Conservation (phyloP, 2,329 filamentous ascomycete species). For the Coniochaeta prunicola region DNA sequence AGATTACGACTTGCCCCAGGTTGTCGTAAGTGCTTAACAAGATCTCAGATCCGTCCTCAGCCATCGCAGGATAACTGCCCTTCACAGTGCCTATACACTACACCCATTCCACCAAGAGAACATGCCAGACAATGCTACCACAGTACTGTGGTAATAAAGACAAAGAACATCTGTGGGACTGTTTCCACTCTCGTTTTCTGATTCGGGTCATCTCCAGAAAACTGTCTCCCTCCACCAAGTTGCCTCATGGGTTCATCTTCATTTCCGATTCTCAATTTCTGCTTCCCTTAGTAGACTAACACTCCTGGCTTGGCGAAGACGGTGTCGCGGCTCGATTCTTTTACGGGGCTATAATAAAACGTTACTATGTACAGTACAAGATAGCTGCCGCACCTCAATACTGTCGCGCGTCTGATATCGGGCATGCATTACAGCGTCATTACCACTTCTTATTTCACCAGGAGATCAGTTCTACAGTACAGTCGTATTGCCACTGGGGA, state of each 20-base stretch:
- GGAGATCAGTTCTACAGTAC: neutral
- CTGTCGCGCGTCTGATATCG: neutral
- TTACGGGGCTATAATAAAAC: neutral
- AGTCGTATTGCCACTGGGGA: too few species aligned
- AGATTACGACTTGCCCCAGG: constrained; percentile 1
- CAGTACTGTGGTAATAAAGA: neutral
- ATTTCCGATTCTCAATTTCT: neutral
- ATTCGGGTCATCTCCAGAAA: neutral
- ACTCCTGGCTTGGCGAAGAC: neutral
- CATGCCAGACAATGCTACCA: too few species aligned
- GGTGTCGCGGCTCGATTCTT: neutral
- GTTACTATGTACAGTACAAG: too few species aligned
- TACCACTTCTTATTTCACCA: neutral
- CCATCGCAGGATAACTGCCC: neutral
- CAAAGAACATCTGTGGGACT: neutral
- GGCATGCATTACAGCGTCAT: neutral
- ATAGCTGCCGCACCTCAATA: neutral
- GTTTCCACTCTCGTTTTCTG: neutral
- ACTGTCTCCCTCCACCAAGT: neutral
- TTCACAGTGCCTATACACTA: too few species aligned
- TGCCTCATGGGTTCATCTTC: neutral
- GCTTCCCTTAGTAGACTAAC: neutral
- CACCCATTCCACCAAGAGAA: too few species aligned
- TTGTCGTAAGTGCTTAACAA: neutral
- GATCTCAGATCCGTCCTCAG: neutral